phyloP scores from a whole-genome alignment of 2,329 filamentous ascomycete genomes.

The Tolypocladium guangdongense region DNA sequence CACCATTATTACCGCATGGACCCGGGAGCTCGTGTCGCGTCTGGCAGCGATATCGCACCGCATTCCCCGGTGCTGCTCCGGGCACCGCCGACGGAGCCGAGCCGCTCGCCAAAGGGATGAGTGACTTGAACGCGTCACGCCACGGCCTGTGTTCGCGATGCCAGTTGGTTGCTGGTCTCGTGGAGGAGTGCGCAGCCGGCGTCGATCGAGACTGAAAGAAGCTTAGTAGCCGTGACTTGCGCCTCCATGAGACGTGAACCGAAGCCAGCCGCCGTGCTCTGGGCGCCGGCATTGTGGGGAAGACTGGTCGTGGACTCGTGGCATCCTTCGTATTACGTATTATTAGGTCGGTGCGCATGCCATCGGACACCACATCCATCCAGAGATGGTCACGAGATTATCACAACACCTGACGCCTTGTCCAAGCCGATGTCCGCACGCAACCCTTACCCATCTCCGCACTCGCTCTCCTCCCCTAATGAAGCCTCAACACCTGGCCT shows the following conservation, averaged over 20 bases:
- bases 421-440: not conserved
- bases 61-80: not conserved
- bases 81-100: not conserved
- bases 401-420: not conserved
- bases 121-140: not conserved
- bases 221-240: not conserved
- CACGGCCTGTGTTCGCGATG: not conserved
- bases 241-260: slow-evolving; percentile 2
- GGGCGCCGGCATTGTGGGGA: not conserved
- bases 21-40: not conserved
- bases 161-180: not conserved
- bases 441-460: not conserved
- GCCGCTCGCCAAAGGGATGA: not conserved
- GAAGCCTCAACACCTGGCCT: not conserved
- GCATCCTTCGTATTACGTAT: no score
- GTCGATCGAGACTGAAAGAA: not conserved
- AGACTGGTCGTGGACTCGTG: no score
- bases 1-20: not conserved
- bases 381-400: not conserved
- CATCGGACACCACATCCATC: no score
- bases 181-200: not conserved
- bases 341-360: not conserved
- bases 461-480: not conserved
- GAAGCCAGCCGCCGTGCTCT: slow-evolving; percentile 6
- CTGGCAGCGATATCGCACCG: not conserved